Base-by-base conservation (phyloP, 768 basidiomycete species). In the Boletus tylopilopsis region DNA sequence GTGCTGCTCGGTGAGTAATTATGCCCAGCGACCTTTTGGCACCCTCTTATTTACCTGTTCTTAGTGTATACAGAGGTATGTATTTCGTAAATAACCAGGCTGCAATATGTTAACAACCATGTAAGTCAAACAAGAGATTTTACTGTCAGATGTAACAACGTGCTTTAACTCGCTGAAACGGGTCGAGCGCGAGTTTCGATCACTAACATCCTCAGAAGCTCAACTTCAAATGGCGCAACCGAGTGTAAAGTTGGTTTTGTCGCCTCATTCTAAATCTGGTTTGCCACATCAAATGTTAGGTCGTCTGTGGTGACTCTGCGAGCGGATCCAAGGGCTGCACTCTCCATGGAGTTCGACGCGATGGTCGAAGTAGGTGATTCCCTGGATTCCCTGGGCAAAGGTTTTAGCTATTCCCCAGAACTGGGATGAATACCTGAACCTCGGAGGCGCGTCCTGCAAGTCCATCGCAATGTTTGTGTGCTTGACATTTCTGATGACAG, bases 121-220 rank as follows among this genome's bases (percentile, higher is more conserved):
- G 27, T 41, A 49, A 91, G 89, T 89, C 55, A 91, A 91, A 64
- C 85, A 91, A 70, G 89, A 92, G 37, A 82, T 90, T 6, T 85
- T 94, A 55, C 69, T 86, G 59, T 75, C 80, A 16, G 93, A 95
- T 64, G 88, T 93, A 30, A 85, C 81, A 29, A 78, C 75, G 18
- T 92, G 90, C 60, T 89, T 86, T 55, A 73, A 81, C 33, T 76
- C 85, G 11, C 73, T 95, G 39, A 91, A 89, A 71, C 88, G 88
- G 61, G 80, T 87, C 4, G 78, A 90, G 32, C 76, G 84, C 54
- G 84, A 93, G 47, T 56, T 86, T 54, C 77, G 78, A 46, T 70
- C 75, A 4, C 52, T 71, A 33, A 61, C 74, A 12, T 68, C 71
- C 1, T 64, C 68, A 37, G 78, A 78, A 42, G 74, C 71, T 9